Evolutionary conservation across 805 yeast species (phyloP).

Genomic region (Yarrowia bubula): DNA sequence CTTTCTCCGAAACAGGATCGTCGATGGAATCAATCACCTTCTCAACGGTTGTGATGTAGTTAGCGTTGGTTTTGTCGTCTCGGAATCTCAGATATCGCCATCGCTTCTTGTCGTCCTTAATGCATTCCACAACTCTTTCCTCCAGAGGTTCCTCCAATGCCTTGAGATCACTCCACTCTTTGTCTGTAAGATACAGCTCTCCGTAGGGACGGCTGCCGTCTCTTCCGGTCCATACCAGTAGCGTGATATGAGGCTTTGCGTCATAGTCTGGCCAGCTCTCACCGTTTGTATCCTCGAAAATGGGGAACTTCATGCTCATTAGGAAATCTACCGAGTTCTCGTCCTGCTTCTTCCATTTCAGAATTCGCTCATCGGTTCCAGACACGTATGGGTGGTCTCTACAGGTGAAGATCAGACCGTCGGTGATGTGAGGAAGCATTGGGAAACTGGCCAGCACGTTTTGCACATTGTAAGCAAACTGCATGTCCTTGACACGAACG

Average conservation of each 20-base stretch:
- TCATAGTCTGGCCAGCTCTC: constrained; percentile 73
- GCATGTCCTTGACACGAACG: constrained; percentile 84
- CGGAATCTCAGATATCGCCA: constrained; percentile 90
- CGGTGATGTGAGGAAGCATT: constrained; percentile 79
- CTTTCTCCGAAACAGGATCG: constrained; percentile 81
- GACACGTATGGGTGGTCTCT: constrained; percentile 80
- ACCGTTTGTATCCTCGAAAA: constrained; percentile 55
- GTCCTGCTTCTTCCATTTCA: constrained; percentile 97
- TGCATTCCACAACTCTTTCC: constrained; percentile 84
- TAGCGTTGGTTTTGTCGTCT: constrained; percentile 88
- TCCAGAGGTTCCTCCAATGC: constrained; percentile 73
- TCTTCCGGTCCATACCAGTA: constrained; percentile 77
- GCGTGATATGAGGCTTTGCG: constrained; percentile 63
- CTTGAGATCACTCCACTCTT: constrained; percentile 80
- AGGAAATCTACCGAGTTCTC: constrained; percentile 93
- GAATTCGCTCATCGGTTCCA: constrained; percentile 82
- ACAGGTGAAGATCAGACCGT: constrained; percentile 91
- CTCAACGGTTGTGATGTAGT: constrained; percentile 75
- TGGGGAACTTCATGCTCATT: constrained; percentile 59
- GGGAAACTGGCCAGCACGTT: constrained; percentile 68
- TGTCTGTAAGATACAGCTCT: constrained; percentile 58
- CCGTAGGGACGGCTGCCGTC: constrained; percentile 60
- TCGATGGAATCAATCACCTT: constrained; percentile 80
- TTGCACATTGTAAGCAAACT: constrained; percentile 71
- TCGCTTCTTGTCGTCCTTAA: constrained; percentile 59